Conservation (phyloP, 306 rosid species). For the Datisca glomerata region DNA sequence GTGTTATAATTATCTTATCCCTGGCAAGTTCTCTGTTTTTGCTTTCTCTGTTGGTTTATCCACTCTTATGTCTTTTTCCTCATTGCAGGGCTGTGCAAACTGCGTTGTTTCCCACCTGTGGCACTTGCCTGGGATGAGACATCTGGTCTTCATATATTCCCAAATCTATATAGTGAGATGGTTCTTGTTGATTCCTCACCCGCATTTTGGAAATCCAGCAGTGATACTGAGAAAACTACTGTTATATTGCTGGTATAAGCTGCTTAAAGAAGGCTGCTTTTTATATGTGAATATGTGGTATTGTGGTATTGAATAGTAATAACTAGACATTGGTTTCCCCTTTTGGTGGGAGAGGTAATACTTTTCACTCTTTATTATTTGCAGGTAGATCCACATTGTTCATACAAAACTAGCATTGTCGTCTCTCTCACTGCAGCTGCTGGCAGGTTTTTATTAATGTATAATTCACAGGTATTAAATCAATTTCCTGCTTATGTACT, state of each 20-base stretch:
- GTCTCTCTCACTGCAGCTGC: slow-evolving; percentile 62
- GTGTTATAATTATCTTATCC: neutral
- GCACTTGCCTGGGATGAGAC: slow-evolving; percentile 93
- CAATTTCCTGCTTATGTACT: no score
- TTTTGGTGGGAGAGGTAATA: slow-evolving; percentile 3
- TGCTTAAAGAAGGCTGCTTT: slow-evolving; percentile 6
- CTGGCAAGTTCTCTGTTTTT: neutral
- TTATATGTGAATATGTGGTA: slow-evolving; percentile 19
- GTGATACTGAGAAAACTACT: slow-evolving; percentile 54
- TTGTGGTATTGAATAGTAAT: no score
- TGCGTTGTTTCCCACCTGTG: slow-evolving; percentile 95
- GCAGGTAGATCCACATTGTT: slow-evolving; percentile 97
- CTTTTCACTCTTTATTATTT: slow-evolving; percentile 9
- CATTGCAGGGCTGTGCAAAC: slow-evolving; percentile 74
- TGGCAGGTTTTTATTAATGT: slow-evolving; percentile 67
- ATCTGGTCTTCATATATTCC: slow-evolving; percentile 81
- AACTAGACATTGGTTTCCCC: no score
- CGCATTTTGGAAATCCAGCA: slow-evolving; percentile 60
- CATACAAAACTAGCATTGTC: slow-evolving; percentile 54
- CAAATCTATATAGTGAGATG: slow-evolving; percentile 54
- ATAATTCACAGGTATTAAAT: slow-evolving; percentile 71
- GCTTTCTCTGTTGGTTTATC: slow-evolving; percentile 5
- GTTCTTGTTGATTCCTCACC: slow-evolving; percentile 88
- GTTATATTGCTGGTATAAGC: slow-evolving; percentile 69
- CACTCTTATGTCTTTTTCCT: slow-evolving; percentile 19